These are phyloP conservation scores for Alternaria metachromatica DNA, from an alignment of 2,329 filamentous ascomycete species.

Conservation along the genomic window DNA sequence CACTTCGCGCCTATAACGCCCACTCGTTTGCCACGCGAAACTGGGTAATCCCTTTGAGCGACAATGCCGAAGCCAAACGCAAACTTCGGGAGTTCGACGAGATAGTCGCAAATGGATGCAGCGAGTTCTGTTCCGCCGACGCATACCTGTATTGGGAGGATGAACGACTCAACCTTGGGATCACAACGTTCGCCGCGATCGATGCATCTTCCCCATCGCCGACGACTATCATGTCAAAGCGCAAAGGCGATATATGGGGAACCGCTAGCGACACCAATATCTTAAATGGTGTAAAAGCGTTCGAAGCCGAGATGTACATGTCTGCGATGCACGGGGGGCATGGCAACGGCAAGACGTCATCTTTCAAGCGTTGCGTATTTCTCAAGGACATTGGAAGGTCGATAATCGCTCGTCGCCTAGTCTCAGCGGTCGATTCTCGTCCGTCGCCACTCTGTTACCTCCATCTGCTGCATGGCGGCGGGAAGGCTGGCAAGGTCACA, in stretches of 20 bases:
- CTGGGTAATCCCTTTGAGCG: conserved; percentile 36
- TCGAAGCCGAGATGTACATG: conserved; percentile 68
- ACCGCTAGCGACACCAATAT: conserved; percentile 38
- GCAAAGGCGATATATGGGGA: conserved; percentile 31
- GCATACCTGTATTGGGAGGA: conserved; percentile 62
- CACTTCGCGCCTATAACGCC: conserved; percentile 57
- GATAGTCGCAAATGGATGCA: conserved; percentile 50
- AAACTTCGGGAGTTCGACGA: conserved; percentile 53
- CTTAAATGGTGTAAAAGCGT: conserved; percentile 60
- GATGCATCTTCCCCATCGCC: conserved; percentile 8
- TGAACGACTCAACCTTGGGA: conserved; percentile 58
- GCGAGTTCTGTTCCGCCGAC: conserved; percentile 58
- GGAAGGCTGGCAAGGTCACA: conserved; percentile 55
- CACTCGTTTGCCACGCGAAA: conserved; percentile 47
- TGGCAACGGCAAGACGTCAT: conserved; percentile 64
- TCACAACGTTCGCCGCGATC: conserved; percentile 56
- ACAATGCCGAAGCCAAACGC: conserved; percentile 38
- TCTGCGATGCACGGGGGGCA: conserved; percentile 66
- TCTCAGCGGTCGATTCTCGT: conserved; percentile 55
- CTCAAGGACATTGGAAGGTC: conserved; percentile 56
- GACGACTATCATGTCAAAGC: background rate
- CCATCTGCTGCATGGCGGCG: conserved; percentile 68
- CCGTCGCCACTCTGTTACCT: conserved; percentile 66
- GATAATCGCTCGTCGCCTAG: conserved; percentile 48
- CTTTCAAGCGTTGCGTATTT: conserved; percentile 71